Conservation (phyloP, 306 rosid genomes). For the Trifolium fragiferum region DNA sequence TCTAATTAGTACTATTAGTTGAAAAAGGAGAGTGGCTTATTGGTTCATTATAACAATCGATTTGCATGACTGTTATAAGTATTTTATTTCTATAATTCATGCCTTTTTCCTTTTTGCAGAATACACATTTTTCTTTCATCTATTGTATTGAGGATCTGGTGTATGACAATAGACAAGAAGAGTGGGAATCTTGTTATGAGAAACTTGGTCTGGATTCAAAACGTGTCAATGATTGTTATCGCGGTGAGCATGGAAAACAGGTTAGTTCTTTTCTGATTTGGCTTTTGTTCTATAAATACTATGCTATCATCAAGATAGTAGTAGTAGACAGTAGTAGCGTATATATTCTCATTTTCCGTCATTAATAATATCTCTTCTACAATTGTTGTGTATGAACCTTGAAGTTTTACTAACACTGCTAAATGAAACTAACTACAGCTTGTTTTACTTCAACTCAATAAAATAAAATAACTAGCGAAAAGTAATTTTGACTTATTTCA, state of each 20-base stretch:
- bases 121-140: slow-evolving; percentile 74
- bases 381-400: not conserved
- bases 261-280: slow-evolving; percentile 50
- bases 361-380: slow-evolving; percentile 12
- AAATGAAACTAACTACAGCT: slow-evolving; percentile 23
- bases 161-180: slow-evolving; percentile 33
- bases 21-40: too few relatives aligned
- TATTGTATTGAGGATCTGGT: slow-evolving; percentile 70
- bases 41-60: not conserved
- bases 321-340: not conserved
- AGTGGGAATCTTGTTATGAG: slow-evolving; percentile 80
- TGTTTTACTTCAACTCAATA: slow-evolving; percentile 11
- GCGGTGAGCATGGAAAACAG: slow-evolving; percentile 68
- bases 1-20: too few relatives aligned
- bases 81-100: slow-evolving; percentile 8
- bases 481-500: not conserved
- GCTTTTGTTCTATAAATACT: not conserved
- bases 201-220: slow-evolving; percentile 68
- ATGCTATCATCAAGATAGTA: not conserved
- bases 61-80: not conserved
- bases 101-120: slow-evolving; percentile 49
- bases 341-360: slow-evolving; percentile 15
- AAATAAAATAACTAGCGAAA: slow-evolving; percentile 14
- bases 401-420: slow-evolving; percentile 3
- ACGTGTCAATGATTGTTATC: slow-evolving; percentile 65